A percentile compares a stretch with the other conserved stretches of the same genome.
Conservation (phyloP, 139 green algal genomes). For the Parachlorella kessleri region DNA sequence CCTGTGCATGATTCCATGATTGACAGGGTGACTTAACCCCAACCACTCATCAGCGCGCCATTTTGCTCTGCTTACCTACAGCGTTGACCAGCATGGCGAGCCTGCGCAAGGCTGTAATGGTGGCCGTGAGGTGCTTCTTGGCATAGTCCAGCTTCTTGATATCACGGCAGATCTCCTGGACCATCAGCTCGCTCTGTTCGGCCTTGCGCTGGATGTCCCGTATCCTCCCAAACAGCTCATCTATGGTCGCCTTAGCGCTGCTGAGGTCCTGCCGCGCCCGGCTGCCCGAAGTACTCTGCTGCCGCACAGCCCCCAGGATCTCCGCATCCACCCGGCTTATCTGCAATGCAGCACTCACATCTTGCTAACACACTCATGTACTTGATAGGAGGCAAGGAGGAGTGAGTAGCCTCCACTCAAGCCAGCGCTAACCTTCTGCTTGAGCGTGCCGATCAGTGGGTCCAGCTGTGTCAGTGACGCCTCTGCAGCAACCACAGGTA, state of each 20-base stretch:
- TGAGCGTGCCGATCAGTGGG: conserved; percentile 75
- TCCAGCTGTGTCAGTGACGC: conserved; percentile 78
- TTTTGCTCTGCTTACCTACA: conserved; percentile 59
- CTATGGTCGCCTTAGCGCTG: conserved; percentile 67
- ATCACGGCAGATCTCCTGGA: conserved; percentile 97
- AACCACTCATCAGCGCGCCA: no score
- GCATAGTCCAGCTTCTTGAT: conserved; percentile 97
- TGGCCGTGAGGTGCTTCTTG: conserved; percentile 94
- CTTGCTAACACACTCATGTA: conserved; percentile 13
- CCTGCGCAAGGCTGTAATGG: conserved; percentile 93
- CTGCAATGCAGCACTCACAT: conserved; percentile 36
- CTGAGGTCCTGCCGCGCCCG: conserved; percentile 70
- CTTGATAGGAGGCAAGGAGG: no score
- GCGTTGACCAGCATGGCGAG: conserved; percentile 94
- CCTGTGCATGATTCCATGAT: no score
- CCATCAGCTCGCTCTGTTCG: conserved; percentile 91
- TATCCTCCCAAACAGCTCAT: conserved; percentile 82
- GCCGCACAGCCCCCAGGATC: conserved; percentile 87
- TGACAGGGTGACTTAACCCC: no score
- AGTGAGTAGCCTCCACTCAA: no score
- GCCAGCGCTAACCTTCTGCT: conserved; percentile 54
- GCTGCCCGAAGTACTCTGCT: conserved; percentile 75
- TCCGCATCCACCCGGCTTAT: conserved; percentile 89
- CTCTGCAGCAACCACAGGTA: conserved; percentile 67
- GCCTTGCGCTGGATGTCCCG: conserved; percentile 90